Evolutionary conservation across 768 basidiomycete species (phyloP), one percentile per base, ranked within the genome.

Genomic region (Dioszegia aurantiaca): DNA sequence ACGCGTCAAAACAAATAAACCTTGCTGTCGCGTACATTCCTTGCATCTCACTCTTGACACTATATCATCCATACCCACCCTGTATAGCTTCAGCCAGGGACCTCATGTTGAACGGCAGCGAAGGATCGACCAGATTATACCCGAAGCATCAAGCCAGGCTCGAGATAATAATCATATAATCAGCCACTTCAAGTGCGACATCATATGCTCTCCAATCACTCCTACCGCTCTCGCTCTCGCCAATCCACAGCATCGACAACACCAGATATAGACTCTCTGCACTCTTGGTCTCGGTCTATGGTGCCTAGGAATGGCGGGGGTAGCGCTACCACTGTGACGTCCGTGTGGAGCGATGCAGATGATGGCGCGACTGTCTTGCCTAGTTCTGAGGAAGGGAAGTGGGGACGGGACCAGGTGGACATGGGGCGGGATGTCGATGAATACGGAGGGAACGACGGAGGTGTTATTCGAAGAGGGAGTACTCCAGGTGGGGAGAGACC

Each of bases 311-410:
- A 47, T 39, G 19, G 28, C 37, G 24, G 56, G 21, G 28, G 40
- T 10, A 48, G 56, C 31, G 31, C 21, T 16, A 31, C 46, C 6
- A 58, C 56, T 3, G 26, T n/a, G 11, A 63, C 62, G 0, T 46
- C 55, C 1, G 14, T 63, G 39, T 62, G 59, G 52, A 57, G 57
- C 14, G 64, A 66, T n/a, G 46, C 11, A 14, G 46, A 47, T 42
- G 59, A 61, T 28, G 45, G 51, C 16, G 51, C 52, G 6, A 66
- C 64, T n/a, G 64, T 57, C 39, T 57, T 66, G 30, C 57, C 58
- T 42, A 39, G 37, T 21, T 48, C 51, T 2, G 51, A 43, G 26
- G 54, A 45, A 21, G 27, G 37, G 4, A 11, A 47, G 41, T 33
- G 30, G 26, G 36, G 27, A 28, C 27, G 40, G 45, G 33, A 46